phyloP scores from a whole-genome alignment of 805 yeast genomes.

The Saturnispora sekii region DNA sequence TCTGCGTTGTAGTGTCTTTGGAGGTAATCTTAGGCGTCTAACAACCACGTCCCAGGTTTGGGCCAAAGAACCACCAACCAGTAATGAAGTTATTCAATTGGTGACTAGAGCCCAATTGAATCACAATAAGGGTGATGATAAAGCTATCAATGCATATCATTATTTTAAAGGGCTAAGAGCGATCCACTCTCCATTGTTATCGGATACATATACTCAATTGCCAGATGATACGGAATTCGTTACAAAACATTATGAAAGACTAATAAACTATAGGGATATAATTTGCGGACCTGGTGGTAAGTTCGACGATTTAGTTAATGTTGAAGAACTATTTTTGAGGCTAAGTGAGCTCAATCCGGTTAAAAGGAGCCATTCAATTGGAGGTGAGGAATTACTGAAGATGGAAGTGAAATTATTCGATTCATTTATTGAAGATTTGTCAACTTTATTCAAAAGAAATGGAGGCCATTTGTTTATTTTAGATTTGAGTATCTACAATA shows the following conservation, averaged over 20 bases:
- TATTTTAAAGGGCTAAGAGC: slow-evolving; percentile 14
- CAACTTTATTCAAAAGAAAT: slow-evolving; percentile 37
- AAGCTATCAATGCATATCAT: slow-evolving; percentile 22
- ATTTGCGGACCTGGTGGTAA: slow-evolving; percentile 20
- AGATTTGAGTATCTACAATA: slow-evolving; percentile 46
- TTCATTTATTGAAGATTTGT: slow-evolving; percentile 33
- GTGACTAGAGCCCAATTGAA: slow-evolving; percentile 10
- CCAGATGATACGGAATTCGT: slow-evolving; percentile 47
- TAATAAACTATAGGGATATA: slow-evolving; percentile 26
- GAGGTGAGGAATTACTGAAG: slow-evolving; percentile 27
- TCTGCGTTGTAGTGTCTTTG: not conserved
- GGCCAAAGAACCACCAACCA: not conserved
- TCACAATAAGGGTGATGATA: slow-evolving; percentile 24
- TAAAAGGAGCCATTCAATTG: slow-evolving; percentile 20
- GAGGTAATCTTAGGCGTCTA: not conserved
- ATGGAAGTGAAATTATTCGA: slow-evolving; percentile 18
- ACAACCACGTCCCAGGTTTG: not conserved
- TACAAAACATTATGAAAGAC: slow-evolving; percentile 38
- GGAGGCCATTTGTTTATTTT: slow-evolving; percentile 51
- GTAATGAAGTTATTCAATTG: not conserved
- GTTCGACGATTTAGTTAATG: slow-evolving; percentile 31
- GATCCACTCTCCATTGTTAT: slow-evolving; percentile 9
- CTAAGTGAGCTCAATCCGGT: slow-evolving; percentile 28
- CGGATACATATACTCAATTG: slow-evolving; percentile 33
- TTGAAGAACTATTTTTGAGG: slow-evolving; percentile 30